These are phyloP conservation scores for Backusella circina DNA, from an alignment of 192 early-diverging fungal genomes.

Conservation along the genomic window DNA sequence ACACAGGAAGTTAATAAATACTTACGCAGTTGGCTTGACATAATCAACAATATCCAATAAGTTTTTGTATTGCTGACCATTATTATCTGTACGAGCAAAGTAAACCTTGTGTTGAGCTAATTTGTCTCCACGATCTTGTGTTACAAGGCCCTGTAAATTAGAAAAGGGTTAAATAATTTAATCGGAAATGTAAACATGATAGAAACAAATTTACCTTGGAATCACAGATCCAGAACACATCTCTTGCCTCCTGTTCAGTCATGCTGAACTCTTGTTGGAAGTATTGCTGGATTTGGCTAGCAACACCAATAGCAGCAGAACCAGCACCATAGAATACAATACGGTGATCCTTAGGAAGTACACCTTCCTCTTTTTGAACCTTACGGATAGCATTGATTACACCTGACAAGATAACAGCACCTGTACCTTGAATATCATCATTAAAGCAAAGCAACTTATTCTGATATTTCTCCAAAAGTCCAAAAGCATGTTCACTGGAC, in stretches of 20 bases:
- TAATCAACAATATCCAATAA: slow-evolving; percentile 78
- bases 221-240: slow-evolving; percentile 84
- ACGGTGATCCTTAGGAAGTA: slow-evolving; percentile 73
- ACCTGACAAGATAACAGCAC: slow-evolving; percentile 90
- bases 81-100: slow-evolving; percentile 87
- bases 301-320: slow-evolving; percentile 93
- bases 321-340: slow-evolving; percentile 95
- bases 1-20: not conserved
- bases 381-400: slow-evolving; percentile 85
- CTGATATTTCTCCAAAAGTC: slow-evolving; percentile 76
- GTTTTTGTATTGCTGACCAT: slow-evolving; percentile 67
- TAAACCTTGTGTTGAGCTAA: slow-evolving; percentile 79
- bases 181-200: not conserved
- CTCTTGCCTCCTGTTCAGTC: slow-evolving; percentile 66
- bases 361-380: slow-evolving; percentile 49
- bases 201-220: slow-evolving; percentile 45
- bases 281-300: slow-evolving; percentile 82
- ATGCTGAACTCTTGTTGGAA: slow-evolving; percentile 74
- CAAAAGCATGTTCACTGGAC: slow-evolving; percentile 88
- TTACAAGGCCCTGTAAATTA: slow-evolving; percentile 67
- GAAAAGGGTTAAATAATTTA: not conserved
- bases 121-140: slow-evolving; percentile 82
- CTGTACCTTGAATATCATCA: slow-evolving; percentile 94
- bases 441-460: slow-evolving; percentile 86
- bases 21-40: slow-evolving; percentile 77